A percentile compares a stretch with the other conserved stretches of the same genome.
Conservation (phyloP, 2,329 filamentous ascomycete genomes). For the Aspergillus neoniger region DNA sequence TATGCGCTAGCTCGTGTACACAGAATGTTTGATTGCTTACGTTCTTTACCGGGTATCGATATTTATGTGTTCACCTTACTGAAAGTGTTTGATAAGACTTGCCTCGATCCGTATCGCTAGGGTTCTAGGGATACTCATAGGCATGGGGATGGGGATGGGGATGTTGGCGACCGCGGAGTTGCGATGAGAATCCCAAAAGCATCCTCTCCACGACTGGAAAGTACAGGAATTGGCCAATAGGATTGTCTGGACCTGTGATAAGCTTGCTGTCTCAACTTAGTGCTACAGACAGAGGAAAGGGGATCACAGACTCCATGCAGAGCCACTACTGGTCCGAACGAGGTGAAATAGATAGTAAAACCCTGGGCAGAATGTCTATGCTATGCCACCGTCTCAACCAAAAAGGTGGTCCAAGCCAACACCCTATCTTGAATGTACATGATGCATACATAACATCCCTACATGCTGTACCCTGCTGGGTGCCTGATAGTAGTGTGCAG, state of each 20-base stretch:
- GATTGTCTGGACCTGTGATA: constrained; percentile 5
- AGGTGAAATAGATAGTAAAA: too few species aligned
- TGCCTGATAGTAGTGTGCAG: not conserved
- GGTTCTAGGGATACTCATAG: not conserved
- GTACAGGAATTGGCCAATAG: constrained; percentile 13
- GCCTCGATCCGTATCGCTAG: not conserved
- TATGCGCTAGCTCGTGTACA: not conserved
- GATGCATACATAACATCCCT: not conserved
- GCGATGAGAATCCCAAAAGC: not conserved
- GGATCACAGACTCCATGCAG: not conserved
- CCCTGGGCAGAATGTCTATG: too few species aligned
- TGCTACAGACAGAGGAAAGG: not conserved
- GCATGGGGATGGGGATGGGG: not conserved
- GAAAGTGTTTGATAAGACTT: not conserved
- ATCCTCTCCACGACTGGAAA: not conserved
- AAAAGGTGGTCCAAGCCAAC: not conserved
- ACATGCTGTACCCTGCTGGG: not conserved
- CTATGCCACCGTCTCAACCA: too few species aligned
- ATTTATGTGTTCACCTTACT: not conserved
- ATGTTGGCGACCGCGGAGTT: not conserved
- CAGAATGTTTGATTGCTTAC: not conserved
- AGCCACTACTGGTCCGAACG: too few species aligned
- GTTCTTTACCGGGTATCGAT: not conserved
- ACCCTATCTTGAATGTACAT: not conserved
- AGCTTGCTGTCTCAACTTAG: constrained; percentile 14